Evolutionary conservation across 75 land plant species (phyloP), one percentile per base, ranked within the genome.

Genomic region (Pinus tabuliformis): DNA sequence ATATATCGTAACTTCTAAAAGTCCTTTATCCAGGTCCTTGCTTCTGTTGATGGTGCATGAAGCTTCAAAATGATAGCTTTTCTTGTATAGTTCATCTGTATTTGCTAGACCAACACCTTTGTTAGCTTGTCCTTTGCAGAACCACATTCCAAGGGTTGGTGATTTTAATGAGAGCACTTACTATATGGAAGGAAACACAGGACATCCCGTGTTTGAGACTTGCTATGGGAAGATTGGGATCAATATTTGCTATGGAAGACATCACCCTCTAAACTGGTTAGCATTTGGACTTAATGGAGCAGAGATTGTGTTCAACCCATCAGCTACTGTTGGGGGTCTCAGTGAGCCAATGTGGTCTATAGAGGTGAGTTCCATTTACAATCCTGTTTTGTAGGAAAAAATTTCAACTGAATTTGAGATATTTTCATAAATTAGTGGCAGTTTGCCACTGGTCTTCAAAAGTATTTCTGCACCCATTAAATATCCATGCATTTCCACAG

Each of bases 281-380:
- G 98, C 95, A 22, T 97, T 97, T 84, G 99, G 98, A 16, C 83
- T 97, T 81, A 97, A 97, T 81, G 99, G 99, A 79, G 99, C 99
- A n/a, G 99, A 97, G 78, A 92, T 97, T 65, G 99, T 97, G 56
- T 97, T 97, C 84, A 97, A 97, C 61, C 99, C 99, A 56, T 97
- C 99, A 14, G 99, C 99, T 2, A 97, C 98, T 75, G 98, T 97
- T 85, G 99, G 98, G 52, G 99, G 91, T 64, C 91, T 97, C 17
- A 97, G 99, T 81, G 99, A 97, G 80, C 99, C 99, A 58, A 97
- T 97, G 99, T 97, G 99, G 99, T 93, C 99, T 15, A 87, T 97
- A 66, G 99, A 97, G 95, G 99, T 92, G 74, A 42, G 54, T 68
- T 68, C 52, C 56, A 73, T 73, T 60, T 60, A 21, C 0, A 3